Base-by-base conservation (phyloP, 2,329 filamentous ascomycete genomes). In the Colletotrichum shisoi region DNA sequence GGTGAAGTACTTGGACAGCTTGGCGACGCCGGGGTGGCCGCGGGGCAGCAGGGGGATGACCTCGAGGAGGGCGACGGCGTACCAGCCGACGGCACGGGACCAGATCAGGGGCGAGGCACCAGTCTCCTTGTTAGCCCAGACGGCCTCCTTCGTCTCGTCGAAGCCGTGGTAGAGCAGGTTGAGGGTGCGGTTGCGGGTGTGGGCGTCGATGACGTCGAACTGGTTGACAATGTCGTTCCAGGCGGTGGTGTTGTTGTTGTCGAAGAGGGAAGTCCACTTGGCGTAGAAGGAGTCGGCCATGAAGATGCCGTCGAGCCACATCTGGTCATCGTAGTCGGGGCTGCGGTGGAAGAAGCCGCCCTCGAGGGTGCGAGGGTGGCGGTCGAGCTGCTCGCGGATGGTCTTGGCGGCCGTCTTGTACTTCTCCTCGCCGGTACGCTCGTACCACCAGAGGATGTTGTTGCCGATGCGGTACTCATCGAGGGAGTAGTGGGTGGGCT, bases 291-390 rank as follows among this genome's bases (percentile, higher is more conserved):
- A 75, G 53, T 81, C 79, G 3, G 80, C 79, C 82, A 84, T 84
- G 74, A 78, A 85, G 40, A 84, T 82, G 2, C 85, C 85, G 70
- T 86, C 84, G 0, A 87, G 79, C 84, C 85, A 86, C 84, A 86
- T 86, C 71, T 87, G 82, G 70, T 85, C 79, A 15, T 77, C 78
- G 69, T 84, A 85, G 4, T 76, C 74, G 39, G 81, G 75, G 54
- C 39, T 40, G 3, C 75, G 71, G 71, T 87, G 85, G 83, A 84
- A 87, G 77, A 87, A 85, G 2, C 85, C 85, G n/a, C 84, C 84
- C 0, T 77, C 73, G 0, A 80, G 72, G 0, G 82, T 87, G 13
- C 84, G 79, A 5, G 83, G 83, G 69, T 84, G 83, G 45, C 77
- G 73, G 68, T 84, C 74, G 11, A 87, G 72, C 70, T 84, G 81